Conservation (phyloP, 176 grass and related monocot species). For the sorghum (Sorghum bicolor) region Sorghum_bicolor_NCBIv3 NC_012873.2:2755001-2755500, state of each 20-base stretch:
- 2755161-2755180: conserved; percentile 43
- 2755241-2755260: conserved; percentile 55
- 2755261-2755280: conserved; percentile 24
- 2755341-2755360: conserved; percentile 65
- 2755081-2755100: conserved; percentile 60
- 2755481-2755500: background rate
- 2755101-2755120: conserved; percentile 76
- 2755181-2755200: conserved; percentile 41
- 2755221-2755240: conserved; percentile 84
- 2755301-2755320: conserved; percentile 60
- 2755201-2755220: conserved; percentile 45
- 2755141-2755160: conserved; percentile 55
- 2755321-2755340: conserved; percentile 29
- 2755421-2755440: conserved; percentile 36
- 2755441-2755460: conserved; percentile 37
- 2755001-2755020: conserved; percentile 33
- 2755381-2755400: conserved; percentile 49
- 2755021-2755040: background rate
- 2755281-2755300: conserved; percentile 49
- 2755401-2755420: conserved; percentile 53
- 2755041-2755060: background rate
- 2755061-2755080: conserved; percentile 24
- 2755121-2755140: conserved; percentile 78
- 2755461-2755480: conserved; percentile 24
- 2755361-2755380: conserved; percentile 69